Conservation (phyloP, 768 basidiomycete genomes). For the Sarcodon aspratus region DNA sequence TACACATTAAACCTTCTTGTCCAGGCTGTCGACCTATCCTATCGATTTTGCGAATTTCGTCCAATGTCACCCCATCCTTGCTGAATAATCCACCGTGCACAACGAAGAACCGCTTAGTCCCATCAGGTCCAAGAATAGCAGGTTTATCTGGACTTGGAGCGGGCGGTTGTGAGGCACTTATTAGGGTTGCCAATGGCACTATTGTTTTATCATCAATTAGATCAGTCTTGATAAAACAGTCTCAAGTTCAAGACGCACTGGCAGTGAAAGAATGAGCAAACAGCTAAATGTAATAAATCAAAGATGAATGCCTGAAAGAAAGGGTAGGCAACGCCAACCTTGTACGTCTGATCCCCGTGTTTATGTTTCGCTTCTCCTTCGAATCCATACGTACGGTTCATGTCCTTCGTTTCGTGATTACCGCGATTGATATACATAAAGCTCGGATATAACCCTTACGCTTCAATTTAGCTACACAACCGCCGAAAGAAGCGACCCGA, state of each 20-base stretch:
- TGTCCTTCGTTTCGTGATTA: slow-evolving; percentile 94
- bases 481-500: slow-evolving; percentile 4
- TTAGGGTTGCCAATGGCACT: slow-evolving; percentile 87
- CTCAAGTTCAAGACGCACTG: slow-evolving; percentile 34
- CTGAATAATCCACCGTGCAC: slow-evolving; percentile 97
- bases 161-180: slow-evolving; percentile 59
- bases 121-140: slow-evolving; percentile 73
- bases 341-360: slow-evolving; percentile 91
- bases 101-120: slow-evolving; percentile 82
- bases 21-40: slow-evolving; percentile 88
- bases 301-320: not conserved
- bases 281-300: slow-evolving; percentile 33
- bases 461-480: slow-evolving; percentile 5
- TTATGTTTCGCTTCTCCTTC: slow-evolving; percentile 97
- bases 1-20: slow-evolving; percentile 92
- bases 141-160: slow-evolving; percentile 17
- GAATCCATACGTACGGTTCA: slow-evolving; percentile 92
- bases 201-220: not conserved
- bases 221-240: not conserved
- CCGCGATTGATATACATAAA: slow-evolving; percentile 91
- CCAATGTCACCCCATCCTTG: slow-evolving; percentile 88
- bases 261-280: slow-evolving; percentile 92
- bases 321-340: slow-evolving; percentile 30
- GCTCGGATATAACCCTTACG: slow-evolving; percentile 81
- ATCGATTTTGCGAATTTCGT: slow-evolving; percentile 82